Percentiles rank a stretch among this genome's conserved stretches.
Conservation (phyloP, 2,329 filamentous ascomycete species). For the Hymenoscyphus repandus region DNA sequence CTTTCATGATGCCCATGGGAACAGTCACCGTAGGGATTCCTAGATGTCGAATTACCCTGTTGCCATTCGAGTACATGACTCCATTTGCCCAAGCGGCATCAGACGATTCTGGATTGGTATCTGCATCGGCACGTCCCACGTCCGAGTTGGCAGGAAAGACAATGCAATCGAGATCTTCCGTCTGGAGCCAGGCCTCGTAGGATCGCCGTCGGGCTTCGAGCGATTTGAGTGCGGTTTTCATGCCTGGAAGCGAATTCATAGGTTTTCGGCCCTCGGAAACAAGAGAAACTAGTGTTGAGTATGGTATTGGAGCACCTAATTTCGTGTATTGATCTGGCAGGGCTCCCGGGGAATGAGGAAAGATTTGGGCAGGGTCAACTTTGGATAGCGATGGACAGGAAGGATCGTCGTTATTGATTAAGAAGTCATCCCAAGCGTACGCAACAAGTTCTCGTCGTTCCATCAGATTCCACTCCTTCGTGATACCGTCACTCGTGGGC, state of each 20-base stretch:
- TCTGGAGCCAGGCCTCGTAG: slow-evolving; percentile 47
- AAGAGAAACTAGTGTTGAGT: background rate
- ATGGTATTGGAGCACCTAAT: background rate
- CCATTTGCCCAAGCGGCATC: slow-evolving; percentile 43
- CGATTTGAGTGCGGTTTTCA: slow-evolving; percentile 38
- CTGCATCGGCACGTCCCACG: slow-evolving; percentile 42
- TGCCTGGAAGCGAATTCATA: slow-evolving; percentile 24
- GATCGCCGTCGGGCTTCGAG: slow-evolving; percentile 46
- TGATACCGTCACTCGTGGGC: background rate
- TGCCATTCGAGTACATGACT: slow-evolving; percentile 49
- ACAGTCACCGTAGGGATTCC: slow-evolving; percentile 50
- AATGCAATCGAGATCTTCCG: slow-evolving; percentile 37
- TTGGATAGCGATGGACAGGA: slow-evolving; percentile 8
- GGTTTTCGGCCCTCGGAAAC: background rate
- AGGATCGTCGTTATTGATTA: slow-evolving; percentile 6
- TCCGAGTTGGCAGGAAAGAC: slow-evolving; percentile 47
- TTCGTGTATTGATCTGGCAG: slow-evolving; percentile 5
- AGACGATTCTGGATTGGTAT: slow-evolving; percentile 32
- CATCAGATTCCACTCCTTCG: slow-evolving; percentile 6
- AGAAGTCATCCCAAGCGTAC: slow-evolving; percentile 14
- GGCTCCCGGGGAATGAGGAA: slow-evolving; percentile 4
- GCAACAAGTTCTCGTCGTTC: slow-evolving; percentile 9
- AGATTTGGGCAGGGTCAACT: slow-evolving; percentile 20
- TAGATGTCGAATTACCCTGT: slow-evolving; percentile 46
- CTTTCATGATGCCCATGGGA: slow-evolving; percentile 25